phyloP scores from a whole-genome alignment of 805 yeast species.

The Komagataella pseudopastoris region DNA sequence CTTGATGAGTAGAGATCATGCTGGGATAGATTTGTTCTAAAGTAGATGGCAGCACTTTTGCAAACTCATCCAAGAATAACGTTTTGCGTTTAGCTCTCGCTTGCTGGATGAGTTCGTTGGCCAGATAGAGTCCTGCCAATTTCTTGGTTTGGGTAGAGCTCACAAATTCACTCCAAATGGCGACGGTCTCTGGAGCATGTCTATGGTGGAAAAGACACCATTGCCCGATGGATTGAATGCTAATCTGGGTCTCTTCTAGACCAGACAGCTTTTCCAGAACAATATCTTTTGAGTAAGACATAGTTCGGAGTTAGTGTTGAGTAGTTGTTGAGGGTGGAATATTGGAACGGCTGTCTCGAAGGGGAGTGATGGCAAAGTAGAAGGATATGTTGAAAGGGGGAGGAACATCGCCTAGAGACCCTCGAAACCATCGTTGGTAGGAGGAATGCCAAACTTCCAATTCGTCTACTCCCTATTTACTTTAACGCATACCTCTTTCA shows the following conservation, averaged over 20 bases:
- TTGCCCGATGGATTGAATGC: constrained; percentile 62
- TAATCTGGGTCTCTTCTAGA: constrained; percentile 50
- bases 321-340: background rate
- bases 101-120: constrained; percentile 76
- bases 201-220: constrained; percentile 60
- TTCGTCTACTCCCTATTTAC: background rate
- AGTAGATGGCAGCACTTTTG: constrained; percentile 29
- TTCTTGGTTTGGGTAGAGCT: constrained; percentile 22
- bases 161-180: constrained; percentile 33
- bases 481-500: constrained; percentile 1
- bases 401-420: background rate
- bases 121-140: constrained; percentile 51
- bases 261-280: constrained; percentile 30
- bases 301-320: constrained; percentile 4
- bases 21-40: constrained; percentile 18
- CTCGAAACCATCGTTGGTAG: background rate
- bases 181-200: constrained; percentile 37
- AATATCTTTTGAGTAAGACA: constrained; percentile 40
- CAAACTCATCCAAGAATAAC: constrained; percentile 48
- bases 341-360: background rate
- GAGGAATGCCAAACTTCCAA: background rate
- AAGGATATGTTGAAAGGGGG: background rate
- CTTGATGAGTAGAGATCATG: constrained; percentile 18
- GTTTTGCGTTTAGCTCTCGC: constrained; percentile 47
- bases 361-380: background rate